Evolutionary conservation across 2,329 filamentous ascomycete species (phyloP).

Genomic region (Nannizziopsis barbatae): DNA sequence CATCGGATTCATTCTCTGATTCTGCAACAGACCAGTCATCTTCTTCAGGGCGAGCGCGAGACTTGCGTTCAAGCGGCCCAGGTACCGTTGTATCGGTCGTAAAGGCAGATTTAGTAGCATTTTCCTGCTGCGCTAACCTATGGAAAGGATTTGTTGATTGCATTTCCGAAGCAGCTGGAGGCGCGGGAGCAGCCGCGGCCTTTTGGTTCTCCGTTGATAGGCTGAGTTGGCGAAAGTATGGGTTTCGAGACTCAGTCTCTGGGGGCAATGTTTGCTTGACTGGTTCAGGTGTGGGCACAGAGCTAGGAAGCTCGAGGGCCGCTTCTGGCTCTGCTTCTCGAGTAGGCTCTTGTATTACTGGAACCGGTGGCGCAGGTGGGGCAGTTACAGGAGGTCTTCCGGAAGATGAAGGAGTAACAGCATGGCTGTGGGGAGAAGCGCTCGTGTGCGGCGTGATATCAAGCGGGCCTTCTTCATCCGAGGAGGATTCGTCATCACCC

Average conservation of each 20-base stretch:
- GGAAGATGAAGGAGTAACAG: slow-evolving; percentile 33
- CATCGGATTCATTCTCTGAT: slow-evolving; percentile 60
- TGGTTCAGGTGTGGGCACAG: slow-evolving; percentile 36
- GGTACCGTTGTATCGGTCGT: slow-evolving; percentile 29
- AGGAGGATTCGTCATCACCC: slow-evolving; percentile 62
- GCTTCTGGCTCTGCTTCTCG: slow-evolving; percentile 1
- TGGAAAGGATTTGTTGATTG: slow-evolving; percentile 94
- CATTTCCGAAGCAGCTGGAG: slow-evolving; percentile 37
- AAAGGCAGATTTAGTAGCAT: slow-evolving; percentile 40
- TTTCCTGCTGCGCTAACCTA: slow-evolving; percentile 60
- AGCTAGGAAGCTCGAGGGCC: slow-evolving; percentile 38
- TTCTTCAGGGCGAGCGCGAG: slow-evolving; percentile 49
- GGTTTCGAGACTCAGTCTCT: slow-evolving; percentile 78
- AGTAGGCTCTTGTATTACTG: slow-evolving; percentile 8
- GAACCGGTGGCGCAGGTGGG: slow-evolving; percentile 24
- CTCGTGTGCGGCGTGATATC: slow-evolving; percentile 55
- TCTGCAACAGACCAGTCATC: slow-evolving; percentile 71
- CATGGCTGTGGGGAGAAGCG: slow-evolving; percentile 48
- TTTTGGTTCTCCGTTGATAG: slow-evolving; percentile 47
- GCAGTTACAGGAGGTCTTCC: slow-evolving; percentile 20
- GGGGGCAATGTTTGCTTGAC: slow-evolving; percentile 38
- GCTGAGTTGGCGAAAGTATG: slow-evolving; percentile 82
- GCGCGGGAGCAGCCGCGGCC: slow-evolving; percentile 28
- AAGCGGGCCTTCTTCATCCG: slow-evolving; percentile 67
- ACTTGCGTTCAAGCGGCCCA: slow-evolving; percentile 38